Evolutionary conservation across 352 stramenopile species (phyloP).

Genomic region (Phytopythium boreale): DNA sequence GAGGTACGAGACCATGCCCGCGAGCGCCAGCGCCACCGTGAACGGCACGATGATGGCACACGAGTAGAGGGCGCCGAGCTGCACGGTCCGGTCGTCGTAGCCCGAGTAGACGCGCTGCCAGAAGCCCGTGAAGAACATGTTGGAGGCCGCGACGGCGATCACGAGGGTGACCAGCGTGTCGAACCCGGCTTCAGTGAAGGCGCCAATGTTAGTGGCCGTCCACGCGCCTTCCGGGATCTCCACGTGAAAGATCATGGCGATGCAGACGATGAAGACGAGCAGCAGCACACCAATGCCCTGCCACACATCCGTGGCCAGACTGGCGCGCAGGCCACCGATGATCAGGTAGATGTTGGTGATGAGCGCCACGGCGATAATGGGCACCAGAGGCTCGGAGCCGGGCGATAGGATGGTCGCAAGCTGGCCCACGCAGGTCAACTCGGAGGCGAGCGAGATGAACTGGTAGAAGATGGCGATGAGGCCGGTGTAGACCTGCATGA

Average conservation of each 20-base stretch:
- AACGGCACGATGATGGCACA: constrained; percentile 61
- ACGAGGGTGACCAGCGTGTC: constrained; percentile 70
- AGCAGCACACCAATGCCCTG: constrained; percentile 61
- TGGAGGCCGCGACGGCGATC: constrained; percentile 60
- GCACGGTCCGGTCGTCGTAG: constrained; percentile 53
- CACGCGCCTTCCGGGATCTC: constrained; percentile 50
- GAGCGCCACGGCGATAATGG: constrained; percentile 53
- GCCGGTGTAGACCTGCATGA: constrained; percentile 66
- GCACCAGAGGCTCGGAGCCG: constrained; percentile 42
- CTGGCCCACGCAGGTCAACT: constrained; percentile 61
- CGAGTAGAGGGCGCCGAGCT: constrained; percentile 37
- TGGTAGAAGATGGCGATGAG: constrained; percentile 78
- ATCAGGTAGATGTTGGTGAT: constrained; percentile 73
- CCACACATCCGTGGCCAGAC: constrained; percentile 72
- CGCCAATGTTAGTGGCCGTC: constrained; percentile 45
- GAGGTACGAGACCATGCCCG: constrained; percentile 74
- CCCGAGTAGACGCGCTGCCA: constrained; percentile 74
- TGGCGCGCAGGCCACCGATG: constrained; percentile 71
- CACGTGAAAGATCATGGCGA: constrained; percentile 60
- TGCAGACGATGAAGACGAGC: constrained; percentile 53
- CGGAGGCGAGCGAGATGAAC: constrained; percentile 75
- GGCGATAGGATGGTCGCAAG: constrained; percentile 52
- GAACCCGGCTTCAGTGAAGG: constrained; percentile 61
- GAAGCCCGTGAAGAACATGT: constrained; percentile 79
- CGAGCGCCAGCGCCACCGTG: constrained; percentile 59